Evolutionary conservation across 2,329 filamentous ascomycete species (phyloP).

Genomic region (Pestalotiopsis sp.): DNA sequence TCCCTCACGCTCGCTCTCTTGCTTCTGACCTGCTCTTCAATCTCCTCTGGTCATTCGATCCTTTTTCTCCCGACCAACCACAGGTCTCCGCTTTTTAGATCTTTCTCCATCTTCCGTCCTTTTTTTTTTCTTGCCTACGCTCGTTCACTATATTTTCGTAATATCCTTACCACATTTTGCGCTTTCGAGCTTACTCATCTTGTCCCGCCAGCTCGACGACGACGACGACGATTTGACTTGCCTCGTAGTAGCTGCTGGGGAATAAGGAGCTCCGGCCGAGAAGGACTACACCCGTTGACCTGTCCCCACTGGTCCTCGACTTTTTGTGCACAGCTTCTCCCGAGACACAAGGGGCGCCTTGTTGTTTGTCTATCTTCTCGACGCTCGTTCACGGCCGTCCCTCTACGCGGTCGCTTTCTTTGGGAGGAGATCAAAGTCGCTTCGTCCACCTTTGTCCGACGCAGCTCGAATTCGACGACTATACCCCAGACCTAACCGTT

Average conservation of each 20-base stretch:
- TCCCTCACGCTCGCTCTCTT: conserved; percentile 7
- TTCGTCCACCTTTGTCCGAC: conserved; percentile 31
- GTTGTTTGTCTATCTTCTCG: conserved; percentile 29
- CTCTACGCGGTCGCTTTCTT: conserved; percentile 32
- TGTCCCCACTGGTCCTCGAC: conserved; percentile 1
- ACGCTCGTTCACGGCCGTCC: conserved; percentile 31
- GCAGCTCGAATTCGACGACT: conserved; percentile 22
- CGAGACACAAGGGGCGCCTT: conserved; percentile 18
- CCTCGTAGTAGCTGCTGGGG: background rate
- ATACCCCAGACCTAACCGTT: background rate
- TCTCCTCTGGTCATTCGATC: conserved; percentile 15
- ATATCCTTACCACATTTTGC: conserved; percentile 27
- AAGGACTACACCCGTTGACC: background rate
- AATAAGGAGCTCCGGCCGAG: conserved; percentile 1
- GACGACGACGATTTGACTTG: background rate
- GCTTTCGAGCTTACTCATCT: conserved; percentile 16
- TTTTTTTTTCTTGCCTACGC: conserved; percentile 30
- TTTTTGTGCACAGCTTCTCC: conserved; percentile 14
- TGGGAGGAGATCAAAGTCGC: conserved; percentile 27
- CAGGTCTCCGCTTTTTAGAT: conserved; percentile 18
- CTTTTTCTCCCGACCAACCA: conserved; percentile 14
- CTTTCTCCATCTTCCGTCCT: conserved; percentile 14
- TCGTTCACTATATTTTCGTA: conserved; percentile 38
- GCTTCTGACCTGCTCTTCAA: conserved; percentile 12
- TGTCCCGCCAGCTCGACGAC: background rate